Conservation (phyloP, 2,329 filamentous ascomycete species). For the Penicillium italicum region DNA sequence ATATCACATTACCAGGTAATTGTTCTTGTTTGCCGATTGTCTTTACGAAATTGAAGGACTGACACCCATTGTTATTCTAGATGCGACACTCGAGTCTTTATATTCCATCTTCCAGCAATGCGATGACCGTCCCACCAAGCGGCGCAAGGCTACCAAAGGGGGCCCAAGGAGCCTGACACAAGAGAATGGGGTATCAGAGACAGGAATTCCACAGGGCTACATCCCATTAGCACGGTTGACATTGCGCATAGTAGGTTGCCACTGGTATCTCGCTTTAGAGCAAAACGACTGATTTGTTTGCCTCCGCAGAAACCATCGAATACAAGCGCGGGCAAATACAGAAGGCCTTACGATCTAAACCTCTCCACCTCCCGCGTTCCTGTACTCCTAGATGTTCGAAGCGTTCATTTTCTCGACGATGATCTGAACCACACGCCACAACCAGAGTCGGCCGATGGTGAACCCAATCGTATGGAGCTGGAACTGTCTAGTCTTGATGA, state of each 20-base stretch:
- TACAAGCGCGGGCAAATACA: background rate
- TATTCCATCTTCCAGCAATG: slow-evolving; percentile 22
- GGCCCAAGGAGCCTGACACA: slow-evolving; percentile 18
- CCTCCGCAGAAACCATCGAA: slow-evolving; percentile 20
- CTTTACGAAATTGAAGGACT: background rate
- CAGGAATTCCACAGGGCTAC: slow-evolving; percentile 27
- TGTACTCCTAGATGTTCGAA: slow-evolving; percentile 18
- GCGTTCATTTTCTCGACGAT: background rate
- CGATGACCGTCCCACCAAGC: slow-evolving; percentile 29
- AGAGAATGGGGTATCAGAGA: slow-evolving; percentile 14
- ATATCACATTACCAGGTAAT: slow-evolving; percentile 14
- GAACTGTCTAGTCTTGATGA: slow-evolving; percentile 11
- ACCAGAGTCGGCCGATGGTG: background rate
- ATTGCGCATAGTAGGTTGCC: slow-evolving; percentile 31
- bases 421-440: background rate
- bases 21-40: background rate
- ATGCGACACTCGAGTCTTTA: slow-evolving; percentile 22
- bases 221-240: slow-evolving; percentile 32
- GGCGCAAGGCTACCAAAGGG: slow-evolving; percentile 29
- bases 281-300: slow-evolving; percentile 8
- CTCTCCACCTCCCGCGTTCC: slow-evolving; percentile 14
- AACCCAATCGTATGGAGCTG: slow-evolving; percentile 23
- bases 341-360: background rate
- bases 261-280: background rate
- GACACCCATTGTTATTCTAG: slow-evolving; percentile 17